Percentiles rank a stretch among this genome's conserved stretches.
phyloP scores from a whole-genome alignment of 805 yeast genomes.

The Lachancea sp. region DNA sequence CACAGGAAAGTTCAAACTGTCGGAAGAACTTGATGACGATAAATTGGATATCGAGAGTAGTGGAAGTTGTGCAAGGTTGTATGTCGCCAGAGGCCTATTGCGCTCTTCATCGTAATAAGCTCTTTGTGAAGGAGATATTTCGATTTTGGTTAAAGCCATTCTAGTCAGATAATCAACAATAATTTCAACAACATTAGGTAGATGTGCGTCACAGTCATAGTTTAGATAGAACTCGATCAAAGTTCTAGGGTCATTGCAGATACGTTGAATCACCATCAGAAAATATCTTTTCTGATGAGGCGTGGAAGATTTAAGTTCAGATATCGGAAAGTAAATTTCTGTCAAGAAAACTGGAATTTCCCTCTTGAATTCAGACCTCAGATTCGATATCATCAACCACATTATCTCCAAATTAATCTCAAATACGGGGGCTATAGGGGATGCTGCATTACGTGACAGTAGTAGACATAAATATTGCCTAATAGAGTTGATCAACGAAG shows the following conservation, averaged over 20 bases:
- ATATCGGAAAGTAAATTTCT: slow-evolving; percentile 89
- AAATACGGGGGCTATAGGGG: slow-evolving; percentile 83
- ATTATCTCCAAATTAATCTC: slow-evolving; percentile 88
- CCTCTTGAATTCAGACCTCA: slow-evolving; percentile 81
- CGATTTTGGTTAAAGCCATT: slow-evolving; percentile 63
- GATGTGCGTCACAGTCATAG: slow-evolving; percentile 82
- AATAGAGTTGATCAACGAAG: slow-evolving; percentile 68
- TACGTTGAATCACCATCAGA: slow-evolving; percentile 68
- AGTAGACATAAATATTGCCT: slow-evolving; percentile 79
- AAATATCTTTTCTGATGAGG: slow-evolving; percentile 88
- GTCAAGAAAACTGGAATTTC: slow-evolving; percentile 91
- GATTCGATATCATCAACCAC: slow-evolving; percentile 78
- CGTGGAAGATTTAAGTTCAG: slow-evolving; percentile 87
- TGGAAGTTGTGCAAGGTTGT: slow-evolving; percentile 68
- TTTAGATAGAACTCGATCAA: slow-evolving; percentile 88
- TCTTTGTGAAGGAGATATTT: slow-evolving; percentile 63
- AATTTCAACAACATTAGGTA: slow-evolving; percentile 81
- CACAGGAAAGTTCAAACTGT: slow-evolving; percentile 47
- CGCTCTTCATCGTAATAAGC: slow-evolving; percentile 45
- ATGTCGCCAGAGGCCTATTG: slow-evolving; percentile 60
- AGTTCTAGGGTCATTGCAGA: slow-evolving; percentile 84
- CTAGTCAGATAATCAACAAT: slow-evolving; percentile 67
- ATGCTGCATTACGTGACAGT: slow-evolving; percentile 86
- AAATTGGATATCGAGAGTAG: slow-evolving; percentile 65
- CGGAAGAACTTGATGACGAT: slow-evolving; percentile 29